Conservation (phyloP, 2,329 filamentous ascomycete species). For the Escovopsis sp. region DNA sequence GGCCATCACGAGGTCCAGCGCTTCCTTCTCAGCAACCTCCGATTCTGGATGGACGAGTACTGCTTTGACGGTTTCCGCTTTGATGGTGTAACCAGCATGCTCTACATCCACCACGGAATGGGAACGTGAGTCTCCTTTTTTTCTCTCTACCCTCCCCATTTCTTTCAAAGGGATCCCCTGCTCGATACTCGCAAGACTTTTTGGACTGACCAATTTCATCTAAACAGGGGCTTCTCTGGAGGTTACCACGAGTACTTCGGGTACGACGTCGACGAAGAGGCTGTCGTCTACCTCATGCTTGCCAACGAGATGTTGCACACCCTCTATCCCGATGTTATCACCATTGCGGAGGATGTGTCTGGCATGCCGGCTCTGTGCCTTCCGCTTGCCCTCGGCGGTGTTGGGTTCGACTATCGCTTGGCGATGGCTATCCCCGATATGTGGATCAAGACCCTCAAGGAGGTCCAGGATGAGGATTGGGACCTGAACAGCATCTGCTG, state of each 20-base stretch:
- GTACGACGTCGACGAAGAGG: conserved; percentile 75
- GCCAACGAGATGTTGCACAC: conserved; percentile 91
- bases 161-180: not conserved
- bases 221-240: conserved; percentile 72
- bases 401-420: conserved; percentile 93
- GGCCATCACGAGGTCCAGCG: conserved; percentile 84
- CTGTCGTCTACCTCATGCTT: conserved; percentile 85
- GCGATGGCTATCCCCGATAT: conserved; percentile 97
- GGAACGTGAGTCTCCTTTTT: conserved; percentile 54
- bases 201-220: not conserved
- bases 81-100: conserved; percentile 96
- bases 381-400: conserved; percentile 67
- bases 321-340: conserved; percentile 79
- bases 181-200: too few relatives aligned
- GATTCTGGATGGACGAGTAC: conserved; percentile 99
- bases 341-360: conserved; percentile 91
- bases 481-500: conserved; percentile 73
- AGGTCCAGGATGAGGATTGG: conserved; percentile 83
- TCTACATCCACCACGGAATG: conserved; percentile 90
- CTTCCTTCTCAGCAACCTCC: conserved; percentile 88
- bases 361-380: conserved; percentile 97
- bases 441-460: conserved; percentile 98
- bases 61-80: conserved; percentile 94
- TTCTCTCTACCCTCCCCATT: not conserved
- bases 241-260: conserved; percentile 99